These are phyloP conservation scores for Eudorina sp. DNA, from an alignment of 139 green algal genomes.

Conservation along the genomic window DNA sequence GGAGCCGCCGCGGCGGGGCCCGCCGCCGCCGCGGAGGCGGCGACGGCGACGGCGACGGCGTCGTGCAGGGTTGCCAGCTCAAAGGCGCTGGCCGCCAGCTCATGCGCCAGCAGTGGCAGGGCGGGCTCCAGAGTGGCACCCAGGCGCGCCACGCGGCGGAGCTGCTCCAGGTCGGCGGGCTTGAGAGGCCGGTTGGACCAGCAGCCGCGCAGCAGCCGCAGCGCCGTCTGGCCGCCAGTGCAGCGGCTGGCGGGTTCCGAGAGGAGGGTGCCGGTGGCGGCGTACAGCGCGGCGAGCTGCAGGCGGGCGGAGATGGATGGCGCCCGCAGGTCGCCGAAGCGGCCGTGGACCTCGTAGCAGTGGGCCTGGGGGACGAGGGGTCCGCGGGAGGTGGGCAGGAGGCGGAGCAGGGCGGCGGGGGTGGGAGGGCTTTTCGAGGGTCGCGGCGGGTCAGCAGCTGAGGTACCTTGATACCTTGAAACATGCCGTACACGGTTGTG, in stretches of 20 bases:
- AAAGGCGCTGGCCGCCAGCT: constrained; percentile 51
- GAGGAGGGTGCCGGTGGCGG: constrained; percentile 67
- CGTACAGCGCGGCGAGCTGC: constrained; percentile 77
- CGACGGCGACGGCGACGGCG: no score
- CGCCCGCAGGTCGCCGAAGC: constrained; percentile 65
- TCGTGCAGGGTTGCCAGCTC: constrained; percentile 49
- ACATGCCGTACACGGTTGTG: no score
- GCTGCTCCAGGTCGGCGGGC: constrained; percentile 41
- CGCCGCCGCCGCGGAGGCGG: no score
- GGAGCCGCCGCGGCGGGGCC: no score
- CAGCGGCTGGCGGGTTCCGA: constrained; percentile 58
- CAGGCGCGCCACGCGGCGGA: constrained; percentile 21
- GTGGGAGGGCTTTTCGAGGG: no score
- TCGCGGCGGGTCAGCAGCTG: no score
- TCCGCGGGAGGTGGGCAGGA: no score
- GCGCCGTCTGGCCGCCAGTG: constrained; percentile 65
- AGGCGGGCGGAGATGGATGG: constrained; percentile 54
- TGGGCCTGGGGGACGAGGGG: constrained; percentile 48
- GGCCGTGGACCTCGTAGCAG: constrained; percentile 64
- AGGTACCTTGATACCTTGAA: no score
- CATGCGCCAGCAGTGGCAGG: constrained; percentile 53
- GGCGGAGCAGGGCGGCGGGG: no score
- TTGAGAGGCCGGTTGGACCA: constrained; percentile 65
- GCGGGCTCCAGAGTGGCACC: constrained; percentile 55
- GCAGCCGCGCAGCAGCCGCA: constrained; percentile 65